Evolutionary conservation across 495 filamentous ascomycete genomes (phyloP).

Genomic region (Hypoxylon trugodes): DNA sequence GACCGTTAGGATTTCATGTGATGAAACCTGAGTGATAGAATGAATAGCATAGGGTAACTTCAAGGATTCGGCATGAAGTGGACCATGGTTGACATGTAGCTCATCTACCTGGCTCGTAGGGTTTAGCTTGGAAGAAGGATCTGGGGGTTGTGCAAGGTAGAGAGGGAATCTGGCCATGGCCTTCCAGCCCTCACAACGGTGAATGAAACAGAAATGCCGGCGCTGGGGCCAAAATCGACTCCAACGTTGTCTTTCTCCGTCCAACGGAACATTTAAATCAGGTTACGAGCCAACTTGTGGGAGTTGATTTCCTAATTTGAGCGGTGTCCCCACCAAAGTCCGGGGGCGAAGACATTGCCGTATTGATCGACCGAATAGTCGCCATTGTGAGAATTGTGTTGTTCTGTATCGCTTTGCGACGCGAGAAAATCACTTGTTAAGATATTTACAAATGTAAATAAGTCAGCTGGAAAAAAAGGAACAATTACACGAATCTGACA

Average conservation of each 20-base stretch:
- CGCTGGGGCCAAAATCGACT: background rate
- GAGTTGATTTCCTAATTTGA: background rate
- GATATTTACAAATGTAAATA: background rate
- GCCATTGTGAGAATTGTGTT: no score
- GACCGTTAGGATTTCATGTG: conserved; percentile 11
- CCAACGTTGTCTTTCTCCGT: background rate
- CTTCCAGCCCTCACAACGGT: background rate
- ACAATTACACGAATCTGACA: conserved; percentile 9
- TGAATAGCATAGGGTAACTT: background rate
- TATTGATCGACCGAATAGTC: no score
- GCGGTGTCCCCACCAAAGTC: background rate
- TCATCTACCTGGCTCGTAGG: no score
- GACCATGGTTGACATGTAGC: background rate
- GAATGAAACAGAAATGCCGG: background rate
- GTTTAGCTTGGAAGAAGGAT: background rate
- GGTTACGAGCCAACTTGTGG: background rate
- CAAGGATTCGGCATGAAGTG: conserved; percentile 1
- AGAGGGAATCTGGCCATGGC: background rate
- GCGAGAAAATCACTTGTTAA: background rate
- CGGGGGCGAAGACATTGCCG: no score
- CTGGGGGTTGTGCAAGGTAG: background rate
- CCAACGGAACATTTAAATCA: background rate
- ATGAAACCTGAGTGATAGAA: conserved; percentile 18
- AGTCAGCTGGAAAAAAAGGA: no score
- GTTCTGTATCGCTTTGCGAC: background rate